These are phyloP conservation scores for Chalciporus piperatus DNA, from an alignment of 768 basidiomycete genomes.

Conservation along the genomic window DNA sequence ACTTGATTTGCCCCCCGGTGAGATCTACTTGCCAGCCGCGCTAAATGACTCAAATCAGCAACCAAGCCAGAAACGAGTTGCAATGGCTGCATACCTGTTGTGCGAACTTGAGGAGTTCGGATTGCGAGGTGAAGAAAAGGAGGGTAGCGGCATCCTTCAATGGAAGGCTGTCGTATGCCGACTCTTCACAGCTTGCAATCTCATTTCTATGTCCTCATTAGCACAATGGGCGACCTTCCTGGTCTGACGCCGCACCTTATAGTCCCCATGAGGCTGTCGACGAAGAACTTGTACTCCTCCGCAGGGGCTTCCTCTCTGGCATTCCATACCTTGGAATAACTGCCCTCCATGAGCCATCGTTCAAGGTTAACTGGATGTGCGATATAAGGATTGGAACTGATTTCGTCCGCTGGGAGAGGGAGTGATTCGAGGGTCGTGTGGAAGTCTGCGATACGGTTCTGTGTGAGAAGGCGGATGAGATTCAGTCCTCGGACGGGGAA, in stretches of 20 bases:
- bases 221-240: background rate
- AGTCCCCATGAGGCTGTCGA: constrained; percentile 91
- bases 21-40: constrained; percentile 85
- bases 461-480: constrained; percentile 91
- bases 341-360: constrained; percentile 97
- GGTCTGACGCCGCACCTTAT: constrained; percentile 59
- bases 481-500: constrained; percentile 88
- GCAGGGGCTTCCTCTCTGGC: constrained; percentile 90
- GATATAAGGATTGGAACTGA: constrained; percentile 68
- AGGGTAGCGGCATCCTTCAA: constrained; percentile 87
- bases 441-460: constrained; percentile 96
- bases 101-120: constrained; percentile 82
- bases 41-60: constrained; percentile 36
- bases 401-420: constrained; percentile 63
- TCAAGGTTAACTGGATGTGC: constrained; percentile 89
- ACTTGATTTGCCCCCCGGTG: constrained; percentile 63
- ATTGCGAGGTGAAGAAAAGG: constrained; percentile 83
- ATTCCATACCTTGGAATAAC: constrained; percentile 97
- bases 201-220: constrained; percentile 63
- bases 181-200: constrained; percentile 95
- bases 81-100: constrained; percentile 52
- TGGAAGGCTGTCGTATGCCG: constrained; percentile 89
- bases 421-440: constrained; percentile 95
- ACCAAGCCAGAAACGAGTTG: background rate
- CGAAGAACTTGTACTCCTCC: constrained; percentile 93